phyloP scores from a whole-genome alignment of 2,329 filamentous ascomycete genomes.

The Exserohilum rostratum region DNA sequence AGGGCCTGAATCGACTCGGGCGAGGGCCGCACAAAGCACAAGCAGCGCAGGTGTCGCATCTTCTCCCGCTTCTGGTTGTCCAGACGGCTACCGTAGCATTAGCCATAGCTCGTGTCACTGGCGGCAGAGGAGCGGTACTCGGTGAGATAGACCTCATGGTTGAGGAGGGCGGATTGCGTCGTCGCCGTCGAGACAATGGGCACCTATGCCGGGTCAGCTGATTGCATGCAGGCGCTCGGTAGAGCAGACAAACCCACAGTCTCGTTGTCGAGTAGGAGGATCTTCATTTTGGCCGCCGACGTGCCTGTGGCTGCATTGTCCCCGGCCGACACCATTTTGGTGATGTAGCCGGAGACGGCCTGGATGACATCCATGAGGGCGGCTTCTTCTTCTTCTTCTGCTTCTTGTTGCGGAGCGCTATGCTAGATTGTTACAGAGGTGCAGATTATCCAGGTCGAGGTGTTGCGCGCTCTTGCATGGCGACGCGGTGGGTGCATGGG shows the following conservation, averaged over 20 bases:
- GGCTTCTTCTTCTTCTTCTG: background rate
- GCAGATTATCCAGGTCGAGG: background rate
- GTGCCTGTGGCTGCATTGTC: conserved; percentile 71
- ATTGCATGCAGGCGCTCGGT: conserved; percentile 18
- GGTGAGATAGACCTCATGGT: conserved; percentile 96
- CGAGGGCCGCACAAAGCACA: conserved; percentile 92
- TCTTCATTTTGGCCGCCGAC: conserved; percentile 94
- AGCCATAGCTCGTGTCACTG: conserved; percentile 20
- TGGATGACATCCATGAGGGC: conserved; percentile 86
- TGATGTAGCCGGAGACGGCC: conserved; percentile 91
- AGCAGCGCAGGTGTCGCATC: conserved; percentile 94
- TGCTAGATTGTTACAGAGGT: background rate
- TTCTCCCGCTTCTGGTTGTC: conserved; percentile 91
- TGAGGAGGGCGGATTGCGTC: conserved; percentile 92
- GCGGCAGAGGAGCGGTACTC: conserved; percentile 58
- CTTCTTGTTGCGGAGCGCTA: background rate
- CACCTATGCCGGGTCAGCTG: conserved; percentile 59
- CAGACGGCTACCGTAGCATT: conserved; percentile 63
- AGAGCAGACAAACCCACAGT: conserved; percentile 67
- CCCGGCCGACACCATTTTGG: conserved; percentile 89
- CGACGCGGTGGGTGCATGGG: conserved; percentile 8
- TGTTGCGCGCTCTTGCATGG: conserved; percentile 8
- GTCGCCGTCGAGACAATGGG: conserved; percentile 93
- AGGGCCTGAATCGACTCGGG: conserved; percentile 90
- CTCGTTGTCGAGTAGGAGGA: conserved; percentile 88